Percentiles rank a stretch among this genome's conserved stretches.
Evolutionary conservation across 768 basidiomycete genomes (phyloP).

Genomic region (Trichaptum fuscoviolaceum): DNA sequence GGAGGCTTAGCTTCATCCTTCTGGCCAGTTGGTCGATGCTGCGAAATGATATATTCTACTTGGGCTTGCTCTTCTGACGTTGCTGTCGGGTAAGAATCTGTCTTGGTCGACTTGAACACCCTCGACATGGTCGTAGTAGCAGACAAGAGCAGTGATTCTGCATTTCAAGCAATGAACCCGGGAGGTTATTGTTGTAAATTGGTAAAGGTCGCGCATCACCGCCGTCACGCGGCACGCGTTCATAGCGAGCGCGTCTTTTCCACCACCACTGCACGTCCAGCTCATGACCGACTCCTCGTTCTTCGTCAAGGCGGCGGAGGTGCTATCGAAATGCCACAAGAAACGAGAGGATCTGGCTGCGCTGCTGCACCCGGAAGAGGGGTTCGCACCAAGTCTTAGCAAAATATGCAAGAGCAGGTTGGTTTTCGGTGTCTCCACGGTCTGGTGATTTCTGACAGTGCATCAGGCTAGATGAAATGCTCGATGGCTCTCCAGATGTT

Average conservation of each 20-base stretch:
- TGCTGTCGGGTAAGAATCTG: conserved; percentile 55
- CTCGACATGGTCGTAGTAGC: not conserved
- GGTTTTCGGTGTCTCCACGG: conserved; percentile 19
- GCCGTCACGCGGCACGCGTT: not conserved
- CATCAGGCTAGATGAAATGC: conserved; percentile 32
- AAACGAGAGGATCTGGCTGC: conserved; percentile 48
- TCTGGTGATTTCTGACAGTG: not conserved
- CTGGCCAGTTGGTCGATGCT: conserved; percentile 38
- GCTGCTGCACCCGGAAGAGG: conserved; percentile 58
- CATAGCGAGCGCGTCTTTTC: not conserved
- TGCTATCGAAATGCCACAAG: conserved; percentile 54
- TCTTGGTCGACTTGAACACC: conserved; percentile 10
- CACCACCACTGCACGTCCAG: not conserved
- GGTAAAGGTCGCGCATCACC: not conserved
- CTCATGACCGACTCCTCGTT: conserved; percentile 43
- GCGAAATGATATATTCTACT: conserved; percentile 60
- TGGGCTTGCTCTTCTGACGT: conserved; percentile 60
- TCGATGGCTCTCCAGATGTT: conserved; percentile 40
- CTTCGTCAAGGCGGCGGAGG: conserved; percentile 64
- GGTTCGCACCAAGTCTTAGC: conserved; percentile 63
- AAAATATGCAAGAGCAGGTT: conserved; percentile 53
- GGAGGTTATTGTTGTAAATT: not conserved
- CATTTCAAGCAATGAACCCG: not conserved
- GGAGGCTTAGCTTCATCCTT: conserved; percentile 24
- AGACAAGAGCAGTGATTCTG: not conserved